Percentiles rank a stretch among this genome's conserved stretches.
Conservation (phyloP, 495 filamentous ascomycete species). For the Penicillium egyptiacum region DNA sequence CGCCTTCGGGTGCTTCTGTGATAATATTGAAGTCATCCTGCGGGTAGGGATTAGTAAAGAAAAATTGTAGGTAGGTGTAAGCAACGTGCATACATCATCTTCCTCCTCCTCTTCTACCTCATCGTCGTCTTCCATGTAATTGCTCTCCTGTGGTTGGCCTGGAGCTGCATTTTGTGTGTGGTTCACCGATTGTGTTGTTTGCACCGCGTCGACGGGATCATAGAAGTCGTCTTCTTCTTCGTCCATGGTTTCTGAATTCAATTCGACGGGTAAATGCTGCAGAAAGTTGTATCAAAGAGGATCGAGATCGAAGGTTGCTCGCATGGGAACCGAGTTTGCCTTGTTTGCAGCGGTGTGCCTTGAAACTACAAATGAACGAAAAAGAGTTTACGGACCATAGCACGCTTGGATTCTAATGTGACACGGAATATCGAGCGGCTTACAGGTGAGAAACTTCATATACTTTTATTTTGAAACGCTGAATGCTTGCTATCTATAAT, state of each 20-base stretch:
- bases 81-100: conserved; percentile 52
- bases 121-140: conserved; percentile 65
- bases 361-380: background rate
- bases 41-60: conserved; percentile 4
- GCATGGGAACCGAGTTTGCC: conserved; percentile 34
- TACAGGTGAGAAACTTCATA: no score
- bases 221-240: conserved; percentile 59
- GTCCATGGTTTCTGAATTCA: conserved; percentile 37
- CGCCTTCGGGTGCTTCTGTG: conserved; percentile 75
- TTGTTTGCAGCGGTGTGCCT: conserved; percentile 33
- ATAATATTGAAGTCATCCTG: conserved; percentile 91
- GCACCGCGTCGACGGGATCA: conserved; percentile 48
- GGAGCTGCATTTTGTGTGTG: conserved; percentile 24
- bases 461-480: background rate
- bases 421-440: no score
- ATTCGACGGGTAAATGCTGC: conserved; percentile 9
- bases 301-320: conserved; percentile 22
- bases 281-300: conserved; percentile 22
- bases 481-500: background rate
- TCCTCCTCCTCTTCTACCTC: conserved; percentile 74
- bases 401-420: no score
- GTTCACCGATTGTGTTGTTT: conserved; percentile 29
- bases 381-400: no score
- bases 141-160: conserved; percentile 46
- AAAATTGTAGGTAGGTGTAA: background rate